Conservation (phyloP, 108 stramenopile genomes). For the Cyclotella kingstonii region DNA sequence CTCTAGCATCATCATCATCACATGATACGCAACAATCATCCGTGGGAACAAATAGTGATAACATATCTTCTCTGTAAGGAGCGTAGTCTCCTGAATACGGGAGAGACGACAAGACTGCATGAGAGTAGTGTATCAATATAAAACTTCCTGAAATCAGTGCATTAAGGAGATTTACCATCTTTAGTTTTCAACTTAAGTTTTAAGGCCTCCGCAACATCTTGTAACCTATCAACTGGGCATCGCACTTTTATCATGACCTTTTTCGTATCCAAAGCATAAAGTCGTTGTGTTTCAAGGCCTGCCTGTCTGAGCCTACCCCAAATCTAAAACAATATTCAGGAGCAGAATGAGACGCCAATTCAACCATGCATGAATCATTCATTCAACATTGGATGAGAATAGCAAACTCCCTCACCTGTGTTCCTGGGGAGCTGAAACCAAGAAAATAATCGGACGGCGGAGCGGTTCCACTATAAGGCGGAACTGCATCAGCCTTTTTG, state of each 20-base stretch:
- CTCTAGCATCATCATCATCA: slow-evolving; percentile 43
- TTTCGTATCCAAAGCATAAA: slow-evolving; percentile 65
- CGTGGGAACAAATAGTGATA: slow-evolving; percentile 50
- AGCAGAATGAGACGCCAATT: background rate
- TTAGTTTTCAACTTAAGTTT: slow-evolving; percentile 75
- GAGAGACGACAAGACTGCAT: background rate
- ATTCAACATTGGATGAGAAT: background rate
- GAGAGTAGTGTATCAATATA: background rate
- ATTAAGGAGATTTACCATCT: slow-evolving; percentile 44
- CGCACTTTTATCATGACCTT: slow-evolving; percentile 89
- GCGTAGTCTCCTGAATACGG: slow-evolving; percentile 44
- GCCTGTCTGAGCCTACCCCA: slow-evolving; percentile 89
- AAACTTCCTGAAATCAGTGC: too few species aligned
- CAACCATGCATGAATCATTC: background rate
- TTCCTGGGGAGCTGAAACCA: slow-evolving; percentile 70
- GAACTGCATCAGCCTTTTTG: slow-evolving; percentile 35
- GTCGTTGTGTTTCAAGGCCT: slow-evolving; percentile 83
- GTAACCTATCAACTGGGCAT: slow-evolving; percentile 82
- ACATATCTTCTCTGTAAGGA: slow-evolving; percentile 79
- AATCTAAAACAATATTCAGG: slow-evolving; percentile 41
- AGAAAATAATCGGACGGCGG: slow-evolving; percentile 80
- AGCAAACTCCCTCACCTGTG: slow-evolving; percentile 35
- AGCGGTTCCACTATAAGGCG: slow-evolving; percentile 41
- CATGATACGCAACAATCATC: slow-evolving; percentile 61
- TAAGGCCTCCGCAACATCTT: slow-evolving; percentile 91